Evolutionary conservation across 1,139 yeast species (phyloP), one percentile per base, ranked within the genome.

Genomic region (Arxiozyma slooffiae): DNA sequence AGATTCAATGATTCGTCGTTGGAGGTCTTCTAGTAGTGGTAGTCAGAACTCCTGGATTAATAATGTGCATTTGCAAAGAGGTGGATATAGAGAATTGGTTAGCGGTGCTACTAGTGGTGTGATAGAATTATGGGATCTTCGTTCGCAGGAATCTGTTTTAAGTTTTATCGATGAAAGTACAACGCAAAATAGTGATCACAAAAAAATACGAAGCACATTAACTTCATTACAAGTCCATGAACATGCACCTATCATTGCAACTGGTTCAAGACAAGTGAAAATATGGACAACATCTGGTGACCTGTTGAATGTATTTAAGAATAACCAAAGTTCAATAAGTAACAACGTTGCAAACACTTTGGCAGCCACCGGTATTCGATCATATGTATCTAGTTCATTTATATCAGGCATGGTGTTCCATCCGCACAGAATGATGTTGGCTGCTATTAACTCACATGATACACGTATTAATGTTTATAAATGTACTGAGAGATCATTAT

Each of bases 351-450:
- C 67, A 2, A 64, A 63, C 6, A 61, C 66, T 4, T 52, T 63
- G 22, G 65, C 65, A 2, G 64, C 68, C 7, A 58, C 64, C 8
- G 66, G 66, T 47, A 61, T 63, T 17, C 52, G 62, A 38, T 57
- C 61, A 0, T 46, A 57, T 24, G 45, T 60, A 3, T 52, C 61
- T 6, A 39, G 55, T 1, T 56, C 73, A 2, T 84, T 81, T 59
- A 73, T 87, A 50, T 80, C 90, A 6, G 73, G 81, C 14, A 68
- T 89, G 54, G 75, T 84, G 0, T 80, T 92, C 66, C 99, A 92
- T 65, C 99, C 99, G 1, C 98, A 94, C 65, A 74, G 94, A 55
- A 87, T 92, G 96, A 80, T 87, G 78, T 66, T 92, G 66, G 97
- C 97, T 1, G 86, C 88, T 0, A 83, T 85, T 60, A 85, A 85